Base-by-base conservation (phyloP, 2,329 filamentous ascomycete species). In the Chaetomium globosum region DNA sequence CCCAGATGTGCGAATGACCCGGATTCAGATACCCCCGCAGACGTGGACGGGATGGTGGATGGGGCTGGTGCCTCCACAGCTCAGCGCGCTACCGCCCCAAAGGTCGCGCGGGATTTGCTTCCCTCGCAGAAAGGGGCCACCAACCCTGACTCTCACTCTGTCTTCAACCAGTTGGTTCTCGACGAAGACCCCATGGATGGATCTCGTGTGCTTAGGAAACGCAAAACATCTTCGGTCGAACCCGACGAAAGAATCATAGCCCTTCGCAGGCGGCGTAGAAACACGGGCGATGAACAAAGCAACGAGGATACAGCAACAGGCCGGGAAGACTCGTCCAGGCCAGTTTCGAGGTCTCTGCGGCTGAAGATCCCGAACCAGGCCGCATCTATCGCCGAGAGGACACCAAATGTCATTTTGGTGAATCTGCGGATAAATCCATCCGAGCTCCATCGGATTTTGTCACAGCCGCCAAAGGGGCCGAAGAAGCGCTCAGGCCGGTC, bases 201-300 rank as follows among this genome's bases (percentile, higher is more conserved):
- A 54, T 88, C 91, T 9, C 88, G 92, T 61, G 85, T 90, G 36
- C 80, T 96, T 66, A 85, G 93, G 66, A 96, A 96, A 78, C 87
- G 93, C 61, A 96, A 94, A 76, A 89, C 91, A 21, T 92, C 91
- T 1, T 89, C 90, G 3, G 81, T 85, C 13, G 87, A 89, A 57
- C 80, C 79, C 68, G 81, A 91, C 68, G 83, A 89, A 70, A 80
- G 80, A 19, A 77, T 79, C 19, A 77, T 81, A 65, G 79, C 81
- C 0, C 74, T 83, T 43, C 82, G 84, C 66, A 88, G 86, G 74
- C 81, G 86, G 39, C 77, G 82, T 53, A 81, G 81, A 71, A 80
- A 82, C 28, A 77, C 78, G 0, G 79, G 78, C 0, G 80, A 80
- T n/a, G 82, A 79, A 39, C 77, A 76, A 43, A 77, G 75, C 55